A percentile compares a stretch with the other conserved stretches of the same genome.
Conservation (phyloP, 1,139 yeast species). For the Pichiaceae sp. region DNA sequence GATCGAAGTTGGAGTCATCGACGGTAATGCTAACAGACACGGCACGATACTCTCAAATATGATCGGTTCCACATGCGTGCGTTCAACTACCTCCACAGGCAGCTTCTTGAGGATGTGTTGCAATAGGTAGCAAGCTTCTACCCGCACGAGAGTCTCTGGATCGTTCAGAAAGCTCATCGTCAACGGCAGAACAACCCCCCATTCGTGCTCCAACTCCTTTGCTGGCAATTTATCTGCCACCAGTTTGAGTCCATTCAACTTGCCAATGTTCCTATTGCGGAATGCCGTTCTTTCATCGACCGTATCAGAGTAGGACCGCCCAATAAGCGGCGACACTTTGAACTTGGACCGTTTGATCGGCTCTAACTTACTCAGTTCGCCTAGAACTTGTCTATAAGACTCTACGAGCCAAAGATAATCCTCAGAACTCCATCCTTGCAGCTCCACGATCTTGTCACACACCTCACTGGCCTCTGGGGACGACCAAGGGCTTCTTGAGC, state of each 20-base stretch:
- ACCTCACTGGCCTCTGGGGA: background rate
- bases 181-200: constrained; percentile 19
- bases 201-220: constrained; percentile 11
- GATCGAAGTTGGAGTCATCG: constrained; percentile 17
- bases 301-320: constrained; percentile 10
- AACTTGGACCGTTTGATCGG: background rate
- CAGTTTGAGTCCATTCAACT: constrained; percentile 10
- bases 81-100: constrained; percentile 11
- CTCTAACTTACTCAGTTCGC: background rate
- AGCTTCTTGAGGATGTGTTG: constrained; percentile 7
- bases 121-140: constrained; percentile 13
- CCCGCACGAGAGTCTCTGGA: constrained; percentile 16
- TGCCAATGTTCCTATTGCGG: constrained; percentile 9
- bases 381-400: background rate
- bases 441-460: background rate
- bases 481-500: constrained; percentile 2
- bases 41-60: constrained; percentile 18
- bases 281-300: constrained; percentile 15
- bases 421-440: background rate
- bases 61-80: constrained; percentile 15
- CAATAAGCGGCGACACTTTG: constrained; percentile 10
- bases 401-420: background rate
- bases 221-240: constrained; percentile 7
- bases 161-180: constrained; percentile 20
- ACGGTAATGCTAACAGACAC: constrained; percentile 19